Evolutionary conservation across 768 basidiomycete species (phyloP).

Genomic region (Erythrobasidium yunnanense): DNA sequence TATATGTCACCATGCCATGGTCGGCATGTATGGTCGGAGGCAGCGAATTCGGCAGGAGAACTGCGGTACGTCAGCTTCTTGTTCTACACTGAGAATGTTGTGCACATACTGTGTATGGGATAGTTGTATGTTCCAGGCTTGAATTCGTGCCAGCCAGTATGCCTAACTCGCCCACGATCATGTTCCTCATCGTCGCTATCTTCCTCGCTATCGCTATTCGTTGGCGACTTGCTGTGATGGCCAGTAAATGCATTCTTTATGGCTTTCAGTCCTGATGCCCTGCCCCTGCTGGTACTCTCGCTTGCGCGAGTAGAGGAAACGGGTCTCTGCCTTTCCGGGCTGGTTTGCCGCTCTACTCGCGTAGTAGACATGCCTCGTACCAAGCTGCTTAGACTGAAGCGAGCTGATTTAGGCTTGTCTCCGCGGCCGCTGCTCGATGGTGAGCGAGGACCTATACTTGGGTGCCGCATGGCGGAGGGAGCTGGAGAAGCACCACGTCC

Average conservation of each 20-base stretch:
- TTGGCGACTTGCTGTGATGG: neutral
- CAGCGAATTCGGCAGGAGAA: constrained; percentile 65
- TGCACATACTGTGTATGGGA: constrained; percentile 55
- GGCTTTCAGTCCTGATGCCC: constrained; percentile 41
- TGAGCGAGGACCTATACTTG: neutral
- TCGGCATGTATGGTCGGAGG: constrained; percentile 67
- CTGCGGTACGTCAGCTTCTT: constrained; percentile 41
- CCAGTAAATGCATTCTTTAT: constrained; percentile 38
- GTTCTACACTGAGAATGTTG: too few species aligned
- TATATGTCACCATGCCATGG: constrained; percentile 67
- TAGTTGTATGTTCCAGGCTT: constrained; percentile 74
- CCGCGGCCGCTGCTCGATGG: neutral
- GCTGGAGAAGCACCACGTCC: neutral
- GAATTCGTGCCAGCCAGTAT: constrained; percentile 60
- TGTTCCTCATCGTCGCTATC: constrained; percentile 22
- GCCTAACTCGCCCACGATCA: constrained; percentile 12
- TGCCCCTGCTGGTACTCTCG: constrained; percentile 32
- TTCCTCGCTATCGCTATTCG: constrained; percentile 6
- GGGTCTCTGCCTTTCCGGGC: neutral
- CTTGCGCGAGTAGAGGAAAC: neutral
- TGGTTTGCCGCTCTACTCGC: neutral
- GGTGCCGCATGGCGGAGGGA: neutral
- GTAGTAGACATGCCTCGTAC: constrained; percentile 17
- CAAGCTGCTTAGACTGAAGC: constrained; percentile 17
- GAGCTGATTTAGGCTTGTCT: constrained; percentile 8